These are phyloP conservation scores for Planoprotostelium fungivorum DNA, from an alignment of 78 protist genomes.

Conservation along the genomic window DNA sequence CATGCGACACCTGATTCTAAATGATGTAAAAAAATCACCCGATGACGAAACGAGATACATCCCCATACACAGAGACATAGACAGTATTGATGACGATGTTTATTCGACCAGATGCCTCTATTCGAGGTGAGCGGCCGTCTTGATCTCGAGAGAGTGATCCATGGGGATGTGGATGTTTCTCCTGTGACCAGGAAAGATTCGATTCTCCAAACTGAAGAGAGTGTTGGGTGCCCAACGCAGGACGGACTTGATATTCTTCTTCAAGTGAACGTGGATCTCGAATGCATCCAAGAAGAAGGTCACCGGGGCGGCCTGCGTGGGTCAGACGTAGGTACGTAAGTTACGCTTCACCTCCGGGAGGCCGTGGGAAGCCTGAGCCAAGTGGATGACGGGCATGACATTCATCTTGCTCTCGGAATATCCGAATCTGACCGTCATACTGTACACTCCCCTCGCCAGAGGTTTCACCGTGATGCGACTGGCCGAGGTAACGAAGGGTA, in stretches of 20 bases:
- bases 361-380: not conserved
- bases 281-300: not conserved
- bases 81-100: too few relatives aligned
- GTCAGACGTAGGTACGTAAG: not conserved
- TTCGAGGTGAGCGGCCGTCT: not conserved
- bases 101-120: too few relatives aligned
- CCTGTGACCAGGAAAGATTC: not conserved
- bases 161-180: not conserved
- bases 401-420: not conserved
- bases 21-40: too few relatives aligned
- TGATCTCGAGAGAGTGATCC: not conserved
- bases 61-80: too few relatives aligned
- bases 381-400: not conserved
- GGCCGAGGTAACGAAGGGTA: not conserved
- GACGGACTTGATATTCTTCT: not conserved
- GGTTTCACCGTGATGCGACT: not conserved
- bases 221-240: not conserved
- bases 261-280: not conserved
- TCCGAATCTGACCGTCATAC: not conserved
- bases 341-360: not conserved
- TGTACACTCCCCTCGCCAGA: not conserved
- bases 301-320: not conserved
- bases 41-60: too few relatives aligned
- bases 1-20: too few relatives aligned
- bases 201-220: not conserved